phyloP scores from a whole-genome alignment of 73 alveolate species.

The Paramecium bursaria region DNA sequence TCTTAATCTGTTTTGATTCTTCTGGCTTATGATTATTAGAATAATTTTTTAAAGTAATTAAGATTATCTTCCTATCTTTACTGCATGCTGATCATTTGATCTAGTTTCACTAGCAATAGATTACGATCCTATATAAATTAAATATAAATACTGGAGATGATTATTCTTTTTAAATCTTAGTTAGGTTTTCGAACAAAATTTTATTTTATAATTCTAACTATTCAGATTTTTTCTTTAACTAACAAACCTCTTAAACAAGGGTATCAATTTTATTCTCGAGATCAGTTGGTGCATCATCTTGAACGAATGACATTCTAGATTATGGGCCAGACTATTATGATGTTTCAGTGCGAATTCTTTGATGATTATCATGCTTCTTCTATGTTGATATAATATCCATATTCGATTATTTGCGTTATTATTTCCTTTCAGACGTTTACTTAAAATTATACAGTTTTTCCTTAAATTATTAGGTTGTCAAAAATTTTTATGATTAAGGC shows the following conservation, averaged over 20 bases:
- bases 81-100: slow-evolving; percentile 8
- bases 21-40: not conserved
- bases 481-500: too few species aligned
- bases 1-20: not conserved
- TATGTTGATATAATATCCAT: not conserved
- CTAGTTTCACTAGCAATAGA: not conserved
- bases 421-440: not conserved
- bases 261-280: slow-evolving; percentile 21
- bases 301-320: not conserved
- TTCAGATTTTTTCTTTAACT: slow-evolving; percentile 20
- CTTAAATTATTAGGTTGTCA: too few species aligned
- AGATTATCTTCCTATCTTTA: slow-evolving; percentile 46
- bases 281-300: not conserved
- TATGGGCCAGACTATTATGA: not conserved
- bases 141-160: not conserved
- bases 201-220: slow-evolving; percentile 28
- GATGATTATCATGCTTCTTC: not conserved
- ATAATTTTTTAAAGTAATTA: slow-evolving; percentile 27
- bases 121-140: slow-evolving; percentile 32
- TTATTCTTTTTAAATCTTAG: not conserved
- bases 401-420: not conserved
- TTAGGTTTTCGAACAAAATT: not conserved
- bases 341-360: not conserved
- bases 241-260: not conserved
- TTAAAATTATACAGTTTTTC: not conserved